phyloP scores from a whole-genome alignment of 495 filamentous ascomycete genomes.

The Aspergillus cavernicola region DNA sequence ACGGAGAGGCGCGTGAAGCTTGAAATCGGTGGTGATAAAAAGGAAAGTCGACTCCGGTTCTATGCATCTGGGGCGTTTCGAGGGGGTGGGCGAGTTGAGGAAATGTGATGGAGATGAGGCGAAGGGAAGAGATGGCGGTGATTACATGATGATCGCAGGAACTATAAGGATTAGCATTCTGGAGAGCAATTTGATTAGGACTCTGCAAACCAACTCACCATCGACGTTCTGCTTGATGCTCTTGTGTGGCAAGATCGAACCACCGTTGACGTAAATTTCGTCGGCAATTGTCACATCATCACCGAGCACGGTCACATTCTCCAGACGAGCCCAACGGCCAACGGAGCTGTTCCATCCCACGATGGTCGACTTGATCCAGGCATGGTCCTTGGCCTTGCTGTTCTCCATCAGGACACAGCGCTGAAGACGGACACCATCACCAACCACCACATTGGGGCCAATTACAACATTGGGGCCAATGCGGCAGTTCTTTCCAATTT shows the following conservation, averaged over 20 bases:
- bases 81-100: slow-evolving; percentile 19
- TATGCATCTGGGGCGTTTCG: slow-evolving; percentile 36
- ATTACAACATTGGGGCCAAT: slow-evolving; percentile 98
- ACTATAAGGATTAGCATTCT: slow-evolving; percentile 36
- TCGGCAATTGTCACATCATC: slow-evolving; percentile 99
- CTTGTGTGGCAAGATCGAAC: slow-evolving; percentile 95
- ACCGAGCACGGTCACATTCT: slow-evolving; percentile 95
- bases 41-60: slow-evolving; percentile 42
- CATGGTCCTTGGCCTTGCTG: slow-evolving; percentile 96
- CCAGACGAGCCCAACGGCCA: slow-evolving; percentile 90
- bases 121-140: slow-evolving; percentile 12
- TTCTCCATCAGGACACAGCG: slow-evolving; percentile 86
- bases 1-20: slow-evolving; percentile 13
- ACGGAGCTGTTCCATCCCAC: slow-evolving; percentile 98
- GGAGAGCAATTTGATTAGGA: neutral
- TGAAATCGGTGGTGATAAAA: slow-evolving; percentile 29
- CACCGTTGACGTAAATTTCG: slow-evolving; percentile 98
- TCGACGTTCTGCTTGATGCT: slow-evolving; percentile 98
- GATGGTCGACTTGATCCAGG: slow-evolving; percentile 99
- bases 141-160: slow-evolving; percentile 85
- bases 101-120: slow-evolving; percentile 26
- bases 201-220: slow-evolving; percentile 46
- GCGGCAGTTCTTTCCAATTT: slow-evolving; percentile 97
- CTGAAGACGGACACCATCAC: slow-evolving; percentile 92
- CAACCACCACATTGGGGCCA: slow-evolving; percentile 89